Base-by-base conservation (phyloP, 2,329 filamentous ascomycete species). In the Ophiostoma novo-ulmi region DNA sequence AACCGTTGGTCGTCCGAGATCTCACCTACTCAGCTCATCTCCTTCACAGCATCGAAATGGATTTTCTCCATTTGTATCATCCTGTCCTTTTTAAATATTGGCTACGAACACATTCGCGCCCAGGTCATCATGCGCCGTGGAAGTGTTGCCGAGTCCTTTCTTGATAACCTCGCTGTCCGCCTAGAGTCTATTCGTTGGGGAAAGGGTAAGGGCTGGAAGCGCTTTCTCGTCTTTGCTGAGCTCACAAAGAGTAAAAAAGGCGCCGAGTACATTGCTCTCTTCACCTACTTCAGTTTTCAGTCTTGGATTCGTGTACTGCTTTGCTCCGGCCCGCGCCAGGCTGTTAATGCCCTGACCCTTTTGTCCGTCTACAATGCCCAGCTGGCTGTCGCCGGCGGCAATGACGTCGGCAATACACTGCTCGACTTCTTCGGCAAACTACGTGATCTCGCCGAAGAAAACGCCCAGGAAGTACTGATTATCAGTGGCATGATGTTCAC, bases 1-100 rank as follows among this genome's bases (percentile, higher is more conserved):
- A 88, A 96, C 81, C 88, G 88, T 72, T 98, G 94, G 94, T 92
- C 92, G 1, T 92, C 91, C 69, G 85, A 92, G 75, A 91, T 98
- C 75, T 82, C 92, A 75, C 93, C 93, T 1, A 85, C 87, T 58
- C 78, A 79, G 71, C 73, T 81, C n/a, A 90, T 98, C 74, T 86
- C 89, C 3, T 88, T 96, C 77, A 82, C 87, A 67, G 86, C 94
- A 70, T 91, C 93, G 14, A 96, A 95, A 81, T 97, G 94, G 93
- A 94, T 99, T 78, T 99, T 98, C 78, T 91, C 92, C 38, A 87
- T 88, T 70, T 97, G 94, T 79, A 98, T 99, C 77, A 90, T 98
- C 74, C 84, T 95, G 48, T 98, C 94, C 11, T 94, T 94, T 79
- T 82, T 93, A 74, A 91, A 98, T 74, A 85, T 96, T 38, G 84